Conservation (phyloP, 164 flowering plant species). For the Piper betle region DNA sequence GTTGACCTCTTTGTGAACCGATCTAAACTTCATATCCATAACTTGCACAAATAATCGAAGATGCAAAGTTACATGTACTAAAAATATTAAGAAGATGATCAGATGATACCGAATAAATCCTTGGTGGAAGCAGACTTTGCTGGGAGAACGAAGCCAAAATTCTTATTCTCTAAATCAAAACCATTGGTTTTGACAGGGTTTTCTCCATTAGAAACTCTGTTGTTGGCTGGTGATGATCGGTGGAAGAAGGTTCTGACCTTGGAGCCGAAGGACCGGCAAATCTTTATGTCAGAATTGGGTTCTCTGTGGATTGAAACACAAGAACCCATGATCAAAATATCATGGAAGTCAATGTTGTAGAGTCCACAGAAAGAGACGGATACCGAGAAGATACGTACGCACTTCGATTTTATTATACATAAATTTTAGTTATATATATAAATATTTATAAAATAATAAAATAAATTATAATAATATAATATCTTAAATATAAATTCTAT, state of each 20-base stretch:
- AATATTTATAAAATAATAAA: too few relatives aligned
- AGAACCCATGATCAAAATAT: too few relatives aligned
- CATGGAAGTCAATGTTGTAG: too few relatives aligned
- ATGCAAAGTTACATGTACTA: neutral
- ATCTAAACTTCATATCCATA: too few relatives aligned
- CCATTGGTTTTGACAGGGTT: constrained; percentile 3
- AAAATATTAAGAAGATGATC: neutral
- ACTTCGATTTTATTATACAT: too few relatives aligned
- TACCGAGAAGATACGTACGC: too few relatives aligned
- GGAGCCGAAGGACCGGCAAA: constrained; percentile 18
- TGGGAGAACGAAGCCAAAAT: neutral
- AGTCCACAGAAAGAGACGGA: too few relatives aligned
- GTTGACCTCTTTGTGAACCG: too few relatives aligned
- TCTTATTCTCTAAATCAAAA: neutral
- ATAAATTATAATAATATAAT: too few relatives aligned
- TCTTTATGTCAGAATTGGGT: constrained; percentile 30
- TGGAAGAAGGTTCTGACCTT: constrained; percentile 18
- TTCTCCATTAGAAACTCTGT: constrained; percentile 16
- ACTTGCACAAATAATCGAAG: neutral
- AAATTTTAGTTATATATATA: too few relatives aligned
- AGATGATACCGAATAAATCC: neutral
- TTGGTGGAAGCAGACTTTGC: neutral
- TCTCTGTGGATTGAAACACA: too few relatives aligned
- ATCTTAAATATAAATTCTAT: too few relatives aligned
- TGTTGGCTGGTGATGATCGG: constrained; percentile 27